These are phyloP conservation scores for Venturia aucupariae DNA, from an alignment of 2,329 filamentous ascomycete species.

Conservation along the genomic window DNA sequence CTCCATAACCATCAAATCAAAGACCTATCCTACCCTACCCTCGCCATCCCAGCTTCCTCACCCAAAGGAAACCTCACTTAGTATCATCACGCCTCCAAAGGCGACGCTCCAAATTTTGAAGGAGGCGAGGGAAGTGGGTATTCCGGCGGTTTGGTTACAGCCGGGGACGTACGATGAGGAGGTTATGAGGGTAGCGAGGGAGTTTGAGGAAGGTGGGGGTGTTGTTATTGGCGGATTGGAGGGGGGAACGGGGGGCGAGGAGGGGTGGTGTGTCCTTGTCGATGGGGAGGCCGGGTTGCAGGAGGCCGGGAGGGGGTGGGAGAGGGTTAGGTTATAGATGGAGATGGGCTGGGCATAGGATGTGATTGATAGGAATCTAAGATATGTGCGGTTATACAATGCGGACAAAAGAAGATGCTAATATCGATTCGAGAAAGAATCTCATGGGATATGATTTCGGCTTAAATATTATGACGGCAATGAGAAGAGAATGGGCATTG, in stretches of 20 bases:
- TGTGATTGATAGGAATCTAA: background rate
- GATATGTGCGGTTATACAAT: background rate
- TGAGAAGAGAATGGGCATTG: no score
- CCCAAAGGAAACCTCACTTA: constrained; percentile 64
- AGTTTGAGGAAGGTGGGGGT: constrained; percentile 47
- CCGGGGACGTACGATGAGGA: constrained; percentile 78
- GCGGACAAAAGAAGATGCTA: no score
- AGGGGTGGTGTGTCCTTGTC: constrained; percentile 33
- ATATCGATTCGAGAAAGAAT: no score
- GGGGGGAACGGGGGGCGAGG: constrained; percentile 20
- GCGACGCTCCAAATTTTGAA: constrained; percentile 65
- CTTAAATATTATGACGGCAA: no score
- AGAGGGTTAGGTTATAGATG: constrained; percentile 3
- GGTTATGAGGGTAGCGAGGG: constrained; percentile 63
- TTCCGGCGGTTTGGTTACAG: constrained; percentile 78
- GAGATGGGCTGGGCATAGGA: background rate
- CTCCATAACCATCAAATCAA: constrained; percentile 52
- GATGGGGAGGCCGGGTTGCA: constrained; percentile 31
- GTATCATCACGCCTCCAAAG: constrained; percentile 76
- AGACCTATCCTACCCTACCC: constrained; percentile 54
- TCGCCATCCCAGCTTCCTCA: constrained; percentile 56
- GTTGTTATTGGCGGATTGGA: constrained; percentile 41
- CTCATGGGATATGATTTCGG: no score
- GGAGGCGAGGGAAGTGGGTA: constrained; percentile 65
- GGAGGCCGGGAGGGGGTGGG: constrained; percentile 27